phyloP scores from a whole-genome alignment of 1,284 basidiomycete genomes.

The Erythrobasidium hasegawianum region DNA sequence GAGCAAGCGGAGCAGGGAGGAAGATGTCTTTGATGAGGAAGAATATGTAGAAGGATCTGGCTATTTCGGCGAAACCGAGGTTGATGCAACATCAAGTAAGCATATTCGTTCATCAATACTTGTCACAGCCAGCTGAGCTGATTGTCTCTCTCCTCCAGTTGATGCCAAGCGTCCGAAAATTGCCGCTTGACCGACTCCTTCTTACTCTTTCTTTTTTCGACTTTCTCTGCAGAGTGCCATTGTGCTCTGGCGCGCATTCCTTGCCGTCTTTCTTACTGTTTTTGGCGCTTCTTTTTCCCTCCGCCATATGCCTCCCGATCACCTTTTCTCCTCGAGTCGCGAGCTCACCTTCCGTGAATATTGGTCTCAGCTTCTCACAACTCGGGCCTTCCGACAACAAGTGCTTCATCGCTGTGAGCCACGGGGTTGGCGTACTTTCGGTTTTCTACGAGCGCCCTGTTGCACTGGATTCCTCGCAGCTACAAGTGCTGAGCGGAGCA shows the following conservation, averaged over 20 bases:
- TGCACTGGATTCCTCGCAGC: too few relatives aligned
- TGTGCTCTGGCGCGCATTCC: background rate
- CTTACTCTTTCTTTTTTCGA: background rate
- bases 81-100: background rate
- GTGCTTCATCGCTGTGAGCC: too few relatives aligned
- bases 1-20: background rate
- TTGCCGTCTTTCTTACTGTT: background rate
- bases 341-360: too few relatives aligned
- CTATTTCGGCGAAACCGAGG: background rate
- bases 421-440: too few relatives aligned
- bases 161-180: slow-evolving; percentile 1
- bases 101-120: background rate
- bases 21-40: background rate
- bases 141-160: background rate
- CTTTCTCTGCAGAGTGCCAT: background rate
- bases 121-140: background rate
- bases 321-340: too few relatives aligned
- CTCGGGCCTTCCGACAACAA: too few relatives aligned
- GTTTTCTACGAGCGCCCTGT: too few relatives aligned
- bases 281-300: background rate
- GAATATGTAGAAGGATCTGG: background rate
- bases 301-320: too few relatives aligned
- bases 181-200: background rate
- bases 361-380: too few relatives aligned
- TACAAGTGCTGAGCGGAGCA: too few relatives aligned